Conservation (phyloP, 768 basidiomycete genomes). For the Crucibulum laeve region DNA sequence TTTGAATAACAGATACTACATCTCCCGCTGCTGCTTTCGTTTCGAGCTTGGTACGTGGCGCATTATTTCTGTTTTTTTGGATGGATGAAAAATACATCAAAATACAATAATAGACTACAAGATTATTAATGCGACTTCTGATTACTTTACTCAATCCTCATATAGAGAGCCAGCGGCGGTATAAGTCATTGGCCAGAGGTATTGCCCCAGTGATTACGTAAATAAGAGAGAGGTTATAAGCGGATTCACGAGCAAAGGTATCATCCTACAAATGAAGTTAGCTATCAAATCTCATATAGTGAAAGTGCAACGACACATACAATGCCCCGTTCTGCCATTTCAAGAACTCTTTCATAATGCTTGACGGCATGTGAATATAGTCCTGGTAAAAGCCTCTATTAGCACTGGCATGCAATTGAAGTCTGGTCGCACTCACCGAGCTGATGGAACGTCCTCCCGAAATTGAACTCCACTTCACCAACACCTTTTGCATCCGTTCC, state of each 20-base stretch:
- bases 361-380: slow-evolving; percentile 75
- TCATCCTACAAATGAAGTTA: slow-evolving; percentile 28
- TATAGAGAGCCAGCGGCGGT: slow-evolving; percentile 80
- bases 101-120: no score
- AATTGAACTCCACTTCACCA: slow-evolving; percentile 90
- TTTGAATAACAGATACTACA: no score
- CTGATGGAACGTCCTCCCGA: slow-evolving; percentile 89
- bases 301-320: slow-evolving; percentile 19
- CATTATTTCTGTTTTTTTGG: no score
- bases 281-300: not conserved
- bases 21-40: no score
- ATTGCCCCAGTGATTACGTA: slow-evolving; percentile 77
- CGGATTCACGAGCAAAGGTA: slow-evolving; percentile 66
- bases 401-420: not conserved
- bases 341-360: slow-evolving; percentile 79
- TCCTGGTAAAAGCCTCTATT: slow-evolving; percentile 39
- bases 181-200: slow-evolving; percentile 64
- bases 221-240: slow-evolving; percentile 84
- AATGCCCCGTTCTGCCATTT: slow-evolving; percentile 44
- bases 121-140: no score
- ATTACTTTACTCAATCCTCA: no score
- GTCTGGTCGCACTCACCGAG: slow-evolving; percentile 50
- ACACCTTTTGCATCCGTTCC: slow-evolving; percentile 33
- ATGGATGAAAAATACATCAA: no score
- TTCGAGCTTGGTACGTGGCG: no score